Evolutionary conservation across 768 basidiomycete species (phyloP), one percentile per base, ranked within the genome.

Genomic region (Panaeolus cyanescens): DNA sequence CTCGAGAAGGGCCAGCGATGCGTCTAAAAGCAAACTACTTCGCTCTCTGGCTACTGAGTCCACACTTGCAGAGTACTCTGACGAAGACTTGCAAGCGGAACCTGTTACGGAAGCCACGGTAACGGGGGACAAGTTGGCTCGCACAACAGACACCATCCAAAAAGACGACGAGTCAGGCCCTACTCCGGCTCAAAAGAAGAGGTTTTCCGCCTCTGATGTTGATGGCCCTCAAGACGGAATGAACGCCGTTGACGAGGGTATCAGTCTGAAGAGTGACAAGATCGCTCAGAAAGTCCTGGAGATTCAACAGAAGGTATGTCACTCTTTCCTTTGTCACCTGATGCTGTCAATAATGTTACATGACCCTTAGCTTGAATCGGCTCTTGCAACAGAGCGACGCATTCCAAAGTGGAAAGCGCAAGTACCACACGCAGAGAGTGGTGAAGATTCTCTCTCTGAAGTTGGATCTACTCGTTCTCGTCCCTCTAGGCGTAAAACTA

Each of bases 261-360:
- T 95, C 72, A 91, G 85, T 64, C 83, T 88, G 69, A 88, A 89
- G 71, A 94, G 90, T 65, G 95, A 96, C 67, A 87, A 85, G 69
- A 95, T 97, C 59, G 90, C 92, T 25, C 86, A 91, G 71, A 93
- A 95, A 73, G 91, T 97, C 50, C 69, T 91, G 54, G 87, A 91
- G 73, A 96, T 97, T 61, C 94, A 96, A 76, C 87, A 91, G 65
- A 96, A 96, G 86, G 95, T 94, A 42, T 58, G 79, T 73, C n/a
- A 54, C 22, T 55, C 36, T 50, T 31, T 54, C 5, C 45, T 59
- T 42, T 57, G 30, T 57, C 20, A 56, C 61, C 55, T 63, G 40
- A 53, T 45, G 42, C 60, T 34, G 17, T 63, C 25, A 3, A n/a
- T 28, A 12, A 1, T 28, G 33, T 13, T 34, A 34, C 6, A 6